Percentiles rank a stretch among this genome's conserved stretches.
Evolutionary conservation across 257 asterid species (phyloP).

Genomic region (Solanum sejunctum): DNA sequence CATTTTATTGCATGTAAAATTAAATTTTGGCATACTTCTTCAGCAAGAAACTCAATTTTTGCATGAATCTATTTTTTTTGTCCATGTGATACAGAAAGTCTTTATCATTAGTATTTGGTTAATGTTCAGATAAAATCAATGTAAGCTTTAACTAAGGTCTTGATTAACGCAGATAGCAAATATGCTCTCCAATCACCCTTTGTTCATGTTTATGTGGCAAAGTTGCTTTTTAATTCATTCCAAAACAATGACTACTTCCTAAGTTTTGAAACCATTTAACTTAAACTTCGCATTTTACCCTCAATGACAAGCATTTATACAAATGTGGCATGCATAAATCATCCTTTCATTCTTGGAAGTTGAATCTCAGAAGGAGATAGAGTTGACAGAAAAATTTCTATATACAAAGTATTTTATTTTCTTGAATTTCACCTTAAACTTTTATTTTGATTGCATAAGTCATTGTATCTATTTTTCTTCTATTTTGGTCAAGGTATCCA

Average conservation of each 20-base stretch:
- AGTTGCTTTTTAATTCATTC: background rate
- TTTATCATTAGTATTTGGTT: background rate
- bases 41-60: background rate
- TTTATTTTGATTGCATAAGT: background rate
- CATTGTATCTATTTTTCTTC: background rate
- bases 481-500: background rate
- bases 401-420: background rate
- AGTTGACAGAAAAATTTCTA: background rate
- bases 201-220: background rate
- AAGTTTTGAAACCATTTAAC: background rate
- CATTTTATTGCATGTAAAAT: background rate
- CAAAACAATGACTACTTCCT: background rate
- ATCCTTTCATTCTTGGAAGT: background rate
- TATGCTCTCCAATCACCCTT: background rate
- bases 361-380: background rate
- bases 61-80: background rate
- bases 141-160: background rate
- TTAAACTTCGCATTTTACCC: background rate
- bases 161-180: background rate
- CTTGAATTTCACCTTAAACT: background rate
- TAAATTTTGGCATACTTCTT: background rate
- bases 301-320: background rate
- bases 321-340: background rate
- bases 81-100: background rate
- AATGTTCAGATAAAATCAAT: background rate